phyloP scores from a whole-genome alignment of 352 stramenopile genomes.

The Globisporangium takayamanum region DNA sequence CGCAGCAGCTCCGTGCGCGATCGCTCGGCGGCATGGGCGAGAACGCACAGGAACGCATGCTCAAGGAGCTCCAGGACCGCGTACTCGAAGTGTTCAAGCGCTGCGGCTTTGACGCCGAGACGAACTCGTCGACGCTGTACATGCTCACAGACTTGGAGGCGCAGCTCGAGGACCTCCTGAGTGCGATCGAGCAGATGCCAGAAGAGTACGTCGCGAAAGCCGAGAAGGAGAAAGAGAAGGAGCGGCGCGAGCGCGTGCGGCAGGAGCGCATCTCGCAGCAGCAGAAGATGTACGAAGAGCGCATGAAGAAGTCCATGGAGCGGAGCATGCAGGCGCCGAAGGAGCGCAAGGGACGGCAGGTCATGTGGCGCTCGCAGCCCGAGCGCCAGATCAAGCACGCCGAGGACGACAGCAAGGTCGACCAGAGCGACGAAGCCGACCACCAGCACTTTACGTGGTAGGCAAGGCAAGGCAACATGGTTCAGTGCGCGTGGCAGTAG shows the following conservation, averaged over 20 bases:
- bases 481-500: too few relatives aligned
- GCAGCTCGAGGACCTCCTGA: slow-evolving; percentile 88
- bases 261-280: slow-evolving; percentile 90
- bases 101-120: slow-evolving; percentile 90
- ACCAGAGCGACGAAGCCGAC: slow-evolving; percentile 77
- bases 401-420: slow-evolving; percentile 74
- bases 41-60: slow-evolving; percentile 85
- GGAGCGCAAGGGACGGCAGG: slow-evolving; percentile 87
- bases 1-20: slow-evolving; percentile 58
- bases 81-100: slow-evolving; percentile 88
- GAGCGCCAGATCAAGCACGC: slow-evolving; percentile 68
- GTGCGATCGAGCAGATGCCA: slow-evolving; percentile 89
- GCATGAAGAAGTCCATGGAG: slow-evolving; percentile 93
- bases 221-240: slow-evolving; percentile 94
- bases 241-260: slow-evolving; percentile 86
- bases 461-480: not conserved
- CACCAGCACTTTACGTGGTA: slow-evolving; percentile 84
- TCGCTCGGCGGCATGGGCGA: slow-evolving; percentile 68
- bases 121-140: slow-evolving; percentile 89
- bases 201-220: slow-evolving; percentile 91
- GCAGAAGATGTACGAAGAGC: slow-evolving; percentile 91
- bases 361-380: slow-evolving; percentile 90
- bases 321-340: slow-evolving; percentile 90
- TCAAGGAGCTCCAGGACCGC: slow-evolving; percentile 86
- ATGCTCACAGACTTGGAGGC: slow-evolving; percentile 93